Percentiles rank a stretch among this genome's conserved stretches.
These are phyloP conservation scores for Cornus controversa DNA, from an alignment of 148 eudicot species.

Conservation along the genomic window DNA sequence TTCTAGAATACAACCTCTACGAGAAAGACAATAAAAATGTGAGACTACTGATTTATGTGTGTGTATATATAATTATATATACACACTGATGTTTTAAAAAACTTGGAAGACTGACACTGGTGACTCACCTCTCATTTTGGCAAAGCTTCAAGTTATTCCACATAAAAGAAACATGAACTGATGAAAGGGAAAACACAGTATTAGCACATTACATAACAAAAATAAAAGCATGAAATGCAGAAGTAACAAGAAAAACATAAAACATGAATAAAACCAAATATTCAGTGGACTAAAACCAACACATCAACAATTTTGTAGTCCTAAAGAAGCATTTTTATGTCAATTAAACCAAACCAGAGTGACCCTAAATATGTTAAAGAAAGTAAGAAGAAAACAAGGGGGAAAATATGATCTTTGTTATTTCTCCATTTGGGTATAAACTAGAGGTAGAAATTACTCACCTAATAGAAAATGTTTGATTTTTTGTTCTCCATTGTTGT, in stretches of 20 bases:
- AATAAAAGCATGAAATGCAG: conserved; percentile 12
- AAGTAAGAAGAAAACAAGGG: too few species aligned
- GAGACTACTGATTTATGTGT: background rate
- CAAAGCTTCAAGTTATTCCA: conserved; percentile 55
- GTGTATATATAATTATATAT: too few species aligned
- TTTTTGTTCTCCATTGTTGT: too few species aligned
- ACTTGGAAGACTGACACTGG: background rate
- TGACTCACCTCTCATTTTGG: conserved; percentile 83
- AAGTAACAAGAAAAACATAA: background rate
- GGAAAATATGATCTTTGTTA: too few species aligned
- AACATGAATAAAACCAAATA: background rate
- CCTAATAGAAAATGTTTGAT: too few species aligned
- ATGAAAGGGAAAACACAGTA: conserved; percentile 27
- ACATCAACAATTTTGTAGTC: background rate
- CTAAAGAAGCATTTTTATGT: background rate
- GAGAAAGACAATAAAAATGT: background rate
- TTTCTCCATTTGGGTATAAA: too few species aligned
- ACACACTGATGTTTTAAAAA: background rate
- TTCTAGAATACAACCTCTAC: too few species aligned
- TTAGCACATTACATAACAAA: conserved; percentile 19
- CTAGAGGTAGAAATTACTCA: too few species aligned
- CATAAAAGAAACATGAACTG: conserved; percentile 37
- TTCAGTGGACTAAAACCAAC: background rate
- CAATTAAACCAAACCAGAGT: background rate
- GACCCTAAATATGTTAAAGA: too few species aligned